Base-by-base conservation (phyloP, 1,284 basidiomycete genomes). In the Gymnopus androsaceus region DNA sequence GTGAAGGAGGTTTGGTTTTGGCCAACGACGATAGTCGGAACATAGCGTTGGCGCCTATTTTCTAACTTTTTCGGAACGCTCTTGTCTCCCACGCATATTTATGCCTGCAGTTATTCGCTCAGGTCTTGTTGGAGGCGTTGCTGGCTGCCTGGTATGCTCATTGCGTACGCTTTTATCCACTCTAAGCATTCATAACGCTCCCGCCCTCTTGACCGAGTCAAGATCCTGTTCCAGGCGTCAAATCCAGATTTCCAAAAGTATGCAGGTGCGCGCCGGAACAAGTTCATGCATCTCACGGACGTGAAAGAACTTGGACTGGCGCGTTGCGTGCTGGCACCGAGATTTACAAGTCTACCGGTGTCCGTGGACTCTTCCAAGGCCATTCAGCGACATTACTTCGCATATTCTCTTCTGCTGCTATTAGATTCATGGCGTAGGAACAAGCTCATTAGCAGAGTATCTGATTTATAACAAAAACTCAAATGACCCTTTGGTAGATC, bases 391-490 rank as follows among this genome's bases (percentile, higher is more conserved):
- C 96, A 4, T 78, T 91, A 49, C 73, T 90, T 51, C 85, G 88
- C 57, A 83, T 91, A 65, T 98, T 98, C 69, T 96, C 97, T 0
- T 97, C 99, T 70, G 97, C 97, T 37, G 94, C 90, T 49, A 92
- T 99, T 72, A 98, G 97, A 74, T 99, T 95, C 69, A 95, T 98
- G 89, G 87, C 93, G 2, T 99, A 99, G 70, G 95, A 98, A 72
- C 87, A 91, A 70, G 75, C 91, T 54, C 90, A 91, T 74, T 75
- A 84, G 63, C 87, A 92, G 64, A 64, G 84, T 72, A 19, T 58
- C 46, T 48, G 45, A 51, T 41, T 50, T 46, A 21, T 31, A 23
- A 33, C 30, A 38, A 85, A 21, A 44, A 50, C 42, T 59, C 45
- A 51, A 42, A 45, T 41, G 28, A 7, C 8, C 9, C n/a, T 27